phyloP scores from a whole-genome alignment of 2,329 filamentous ascomycete species.

The Tolypocladium sp. region DNA sequence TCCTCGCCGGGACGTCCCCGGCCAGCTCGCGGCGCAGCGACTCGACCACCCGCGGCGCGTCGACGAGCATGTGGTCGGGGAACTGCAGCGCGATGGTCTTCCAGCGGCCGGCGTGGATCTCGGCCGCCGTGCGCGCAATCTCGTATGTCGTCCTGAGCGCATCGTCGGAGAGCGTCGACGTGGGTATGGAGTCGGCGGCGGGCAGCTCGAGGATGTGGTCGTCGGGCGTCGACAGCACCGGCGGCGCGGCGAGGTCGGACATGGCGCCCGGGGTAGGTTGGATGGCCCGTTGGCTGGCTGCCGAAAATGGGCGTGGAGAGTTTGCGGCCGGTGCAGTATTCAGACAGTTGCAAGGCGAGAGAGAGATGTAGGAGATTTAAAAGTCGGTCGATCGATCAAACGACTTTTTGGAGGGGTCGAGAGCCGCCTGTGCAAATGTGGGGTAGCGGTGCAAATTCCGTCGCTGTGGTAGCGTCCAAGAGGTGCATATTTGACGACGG shows the following conservation, averaged over 20 bases:
- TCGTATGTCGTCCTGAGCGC: conserved; percentile 76
- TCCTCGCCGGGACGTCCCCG: conserved; percentile 18
- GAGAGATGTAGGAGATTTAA: neutral
- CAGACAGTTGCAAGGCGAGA: neutral
- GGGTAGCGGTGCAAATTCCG: neutral
- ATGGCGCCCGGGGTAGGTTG: conserved; percentile 19
- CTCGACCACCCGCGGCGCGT: conserved; percentile 73
- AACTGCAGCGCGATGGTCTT: conserved; percentile 84
- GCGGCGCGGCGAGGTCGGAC: conserved; percentile 41
- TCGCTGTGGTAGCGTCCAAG: too few relatives aligned
- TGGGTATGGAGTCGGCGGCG: conserved; percentile 23
- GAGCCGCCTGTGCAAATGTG: neutral
- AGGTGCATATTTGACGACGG: neutral
- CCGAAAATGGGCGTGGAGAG: neutral
- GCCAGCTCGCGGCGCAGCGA: conserved; percentile 26
- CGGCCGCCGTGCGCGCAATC: conserved; percentile 65
- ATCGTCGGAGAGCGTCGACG: conserved; percentile 43
- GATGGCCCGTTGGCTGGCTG: neutral
- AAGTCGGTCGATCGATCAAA: neutral
- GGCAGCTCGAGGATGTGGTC: conserved; percentile 48
- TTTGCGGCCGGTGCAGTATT: neutral
- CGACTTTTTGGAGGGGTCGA: neutral
- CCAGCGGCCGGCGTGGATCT: conserved; percentile 67
- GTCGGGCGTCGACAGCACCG: conserved; percentile 56
- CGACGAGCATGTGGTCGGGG: conserved; percentile 81